A percentile compares a stretch with the other conserved stretches of the same genome.
phyloP scores from a whole-genome alignment of 768 basidiomycete species.

The Tricholoma flavovirens region DNA sequence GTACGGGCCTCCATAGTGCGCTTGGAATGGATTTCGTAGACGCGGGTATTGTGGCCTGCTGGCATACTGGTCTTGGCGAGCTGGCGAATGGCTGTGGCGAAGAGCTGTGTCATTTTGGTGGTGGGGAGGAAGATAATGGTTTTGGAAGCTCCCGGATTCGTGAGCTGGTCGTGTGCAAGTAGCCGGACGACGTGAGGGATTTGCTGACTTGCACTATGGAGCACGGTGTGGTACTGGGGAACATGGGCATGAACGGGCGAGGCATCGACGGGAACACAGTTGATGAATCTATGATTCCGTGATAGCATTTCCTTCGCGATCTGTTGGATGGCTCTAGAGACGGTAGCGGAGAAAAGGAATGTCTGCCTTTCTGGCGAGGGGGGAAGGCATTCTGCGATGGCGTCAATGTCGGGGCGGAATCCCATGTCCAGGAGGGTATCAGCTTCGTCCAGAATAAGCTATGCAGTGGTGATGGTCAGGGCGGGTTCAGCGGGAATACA shows the following conservation, averaged over 20 bases:
- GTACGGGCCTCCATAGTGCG: conserved; percentile 54
- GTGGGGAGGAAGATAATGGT: conserved; percentile 81
- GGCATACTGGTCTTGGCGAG: conserved; percentile 43
- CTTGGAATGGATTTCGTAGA: conserved; percentile 85
- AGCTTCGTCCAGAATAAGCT: conserved; percentile 91
- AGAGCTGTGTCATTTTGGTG: conserved; percentile 79
- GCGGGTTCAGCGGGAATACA: conserved; percentile 5
- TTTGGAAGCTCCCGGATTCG: conserved; percentile 61
- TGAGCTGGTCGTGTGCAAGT: conserved; percentile 83
- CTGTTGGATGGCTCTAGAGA: conserved; percentile 65
- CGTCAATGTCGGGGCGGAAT: conserved; percentile 81
- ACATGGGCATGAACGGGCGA: conserved; percentile 70
- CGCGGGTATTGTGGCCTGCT: conserved; percentile 39
- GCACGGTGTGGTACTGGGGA: conserved; percentile 75
- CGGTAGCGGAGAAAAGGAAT: conserved; percentile 87
- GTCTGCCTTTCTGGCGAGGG: conserved; percentile 69
- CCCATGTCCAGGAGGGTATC: conserved; percentile 91
- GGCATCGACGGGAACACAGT: conserved; percentile 58
- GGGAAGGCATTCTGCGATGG: conserved; percentile 61
- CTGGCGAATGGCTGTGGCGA: conserved; percentile 53
- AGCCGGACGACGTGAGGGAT: conserved; percentile 75
- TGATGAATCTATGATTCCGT: conserved; percentile 61
- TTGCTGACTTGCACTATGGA: conserved; percentile 61
- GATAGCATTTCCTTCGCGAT: conserved; percentile 59
- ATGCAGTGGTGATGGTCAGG: conserved; percentile 2